Conservation (phyloP, 116 monocot genomes). For the Trichopus zeylanicus region DNA sequence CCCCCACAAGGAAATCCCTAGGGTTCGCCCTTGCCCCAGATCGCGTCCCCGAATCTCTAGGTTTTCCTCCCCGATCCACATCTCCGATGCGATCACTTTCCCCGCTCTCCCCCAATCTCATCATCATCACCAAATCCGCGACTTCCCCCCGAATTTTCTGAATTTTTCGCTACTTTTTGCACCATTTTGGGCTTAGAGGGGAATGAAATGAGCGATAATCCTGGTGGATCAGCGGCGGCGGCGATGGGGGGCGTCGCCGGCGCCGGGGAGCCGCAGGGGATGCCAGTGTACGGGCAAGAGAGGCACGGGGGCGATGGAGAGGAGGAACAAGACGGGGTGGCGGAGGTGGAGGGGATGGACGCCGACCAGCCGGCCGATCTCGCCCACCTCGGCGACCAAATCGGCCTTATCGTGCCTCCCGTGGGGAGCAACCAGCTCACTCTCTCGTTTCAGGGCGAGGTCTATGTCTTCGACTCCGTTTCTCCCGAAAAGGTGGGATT, state of each 20-base stretch:
- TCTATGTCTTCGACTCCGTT: conserved; percentile 81
- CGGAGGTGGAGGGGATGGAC: conserved; percentile 38
- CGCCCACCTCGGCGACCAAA: conserved; percentile 13
- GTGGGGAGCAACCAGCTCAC: conserved; percentile 51
- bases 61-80: no score
- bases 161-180: background rate
- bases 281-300: conserved; percentile 2
- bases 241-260: conserved; percentile 12
- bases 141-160: background rate
- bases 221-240: conserved; percentile 7
- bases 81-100: background rate
- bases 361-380: conserved; percentile 20
- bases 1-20: no score
- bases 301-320: conserved; percentile 1
- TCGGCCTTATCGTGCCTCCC: conserved; percentile 15
- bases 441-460: conserved; percentile 76
- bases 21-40: no score
- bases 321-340: conserved; percentile 18
- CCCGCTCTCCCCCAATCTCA: background rate
- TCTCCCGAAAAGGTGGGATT: conserved; percentile 74
- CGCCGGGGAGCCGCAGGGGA: conserved; percentile 10
- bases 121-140: background rate
- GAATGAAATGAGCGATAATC: conserved; percentile 54
- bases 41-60: no score
- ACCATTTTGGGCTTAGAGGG: no score